Evolutionary conservation across 805 yeast genomes (phyloP).

Genomic region (Lipomyces spencermartinsiae): DNA sequence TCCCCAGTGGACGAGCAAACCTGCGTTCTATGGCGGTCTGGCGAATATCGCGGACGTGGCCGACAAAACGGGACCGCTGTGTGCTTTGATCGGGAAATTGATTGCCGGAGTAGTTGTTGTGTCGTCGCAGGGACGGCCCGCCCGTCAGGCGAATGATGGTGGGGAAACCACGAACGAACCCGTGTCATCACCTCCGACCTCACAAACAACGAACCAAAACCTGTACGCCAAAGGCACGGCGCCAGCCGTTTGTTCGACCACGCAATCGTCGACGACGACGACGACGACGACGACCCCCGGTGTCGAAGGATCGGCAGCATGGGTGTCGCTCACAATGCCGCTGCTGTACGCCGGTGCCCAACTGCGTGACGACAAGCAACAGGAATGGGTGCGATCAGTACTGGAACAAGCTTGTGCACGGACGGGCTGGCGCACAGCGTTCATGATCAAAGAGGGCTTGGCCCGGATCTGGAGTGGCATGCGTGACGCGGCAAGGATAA

Average conservation of each 20-base stretch:
- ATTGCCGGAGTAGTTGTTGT: slow-evolving; percentile 14
- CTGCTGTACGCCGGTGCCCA: slow-evolving; percentile 28
- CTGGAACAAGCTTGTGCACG: slow-evolving; percentile 11
- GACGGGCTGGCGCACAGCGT: slow-evolving; percentile 29
- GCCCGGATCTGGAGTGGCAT: slow-evolving; percentile 16
- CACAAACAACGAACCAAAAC: not conserved
- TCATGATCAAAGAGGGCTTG: slow-evolving; percentile 20
- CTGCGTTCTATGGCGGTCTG: slow-evolving; percentile 20
- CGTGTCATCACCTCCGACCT: not conserved
- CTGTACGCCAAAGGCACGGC: no score
- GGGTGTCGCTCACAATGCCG: slow-evolving; percentile 26
- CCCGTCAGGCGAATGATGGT: not conserved
- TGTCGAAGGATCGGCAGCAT: slow-evolving; percentile 5
- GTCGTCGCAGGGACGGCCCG: not conserved
- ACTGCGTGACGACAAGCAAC: slow-evolving; percentile 15
- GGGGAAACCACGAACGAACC: not conserved
- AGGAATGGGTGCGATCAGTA: slow-evolving; percentile 14
- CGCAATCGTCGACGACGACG: not conserved
- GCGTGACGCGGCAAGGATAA: not conserved
- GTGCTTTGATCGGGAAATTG: slow-evolving; percentile 16
- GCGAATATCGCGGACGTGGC: slow-evolving; percentile 16
- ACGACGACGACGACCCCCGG: not conserved
- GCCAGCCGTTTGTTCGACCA: no score
- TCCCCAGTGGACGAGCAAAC: slow-evolving; percentile 16
- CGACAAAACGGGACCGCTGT: slow-evolving; percentile 9